These are phyloP conservation scores for Trematosphaeria pertusa DNA, from an alignment of 2,329 filamentous ascomycete species.

Conservation along the genomic window DNA sequence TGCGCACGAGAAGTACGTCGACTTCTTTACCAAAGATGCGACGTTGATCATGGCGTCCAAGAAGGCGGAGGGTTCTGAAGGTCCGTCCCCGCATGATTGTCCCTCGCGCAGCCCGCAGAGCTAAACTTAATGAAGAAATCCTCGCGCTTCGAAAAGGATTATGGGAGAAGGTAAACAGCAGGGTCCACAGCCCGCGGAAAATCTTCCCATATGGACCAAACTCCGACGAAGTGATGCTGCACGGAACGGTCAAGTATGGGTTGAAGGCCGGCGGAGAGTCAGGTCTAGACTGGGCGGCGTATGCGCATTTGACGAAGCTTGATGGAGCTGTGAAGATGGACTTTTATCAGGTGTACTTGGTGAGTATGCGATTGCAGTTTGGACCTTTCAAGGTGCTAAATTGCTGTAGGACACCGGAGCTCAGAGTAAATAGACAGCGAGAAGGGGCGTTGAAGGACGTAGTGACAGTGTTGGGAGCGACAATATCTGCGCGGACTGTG, in stretches of 20 bases:
- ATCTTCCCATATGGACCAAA: slow-evolving; percentile 59
- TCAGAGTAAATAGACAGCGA: slow-evolving; percentile 4
- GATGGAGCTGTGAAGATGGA: slow-evolving; percentile 62
- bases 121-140: slow-evolving; percentile 50
- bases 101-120: neutral
- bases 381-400: slow-evolving; percentile 3
- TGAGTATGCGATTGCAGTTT: slow-evolving; percentile 39
- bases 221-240: slow-evolving; percentile 61
- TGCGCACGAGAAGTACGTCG: slow-evolving; percentile 58
- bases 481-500: too few species aligned
- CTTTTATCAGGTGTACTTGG: slow-evolving; percentile 63
- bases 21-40: slow-evolving; percentile 57
- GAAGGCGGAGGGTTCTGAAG: slow-evolving; percentile 52
- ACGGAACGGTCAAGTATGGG: slow-evolving; percentile 60
- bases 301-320: slow-evolving; percentile 59
- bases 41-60: slow-evolving; percentile 61
- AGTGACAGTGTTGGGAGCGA: neutral
- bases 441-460: neutral
- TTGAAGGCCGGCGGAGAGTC: slow-evolving; percentile 59
- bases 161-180: slow-evolving; percentile 60
- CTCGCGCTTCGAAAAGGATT: slow-evolving; percentile 58
- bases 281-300: slow-evolving; percentile 61
- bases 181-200: slow-evolving; percentile 55
- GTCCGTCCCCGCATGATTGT: slow-evolving; percentile 37
- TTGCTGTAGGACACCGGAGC: slow-evolving; percentile 15